Evolutionary conservation across 371 early-diverging fungal genomes (phyloP).

Genomic region (Mucor circinelloides): DNA sequence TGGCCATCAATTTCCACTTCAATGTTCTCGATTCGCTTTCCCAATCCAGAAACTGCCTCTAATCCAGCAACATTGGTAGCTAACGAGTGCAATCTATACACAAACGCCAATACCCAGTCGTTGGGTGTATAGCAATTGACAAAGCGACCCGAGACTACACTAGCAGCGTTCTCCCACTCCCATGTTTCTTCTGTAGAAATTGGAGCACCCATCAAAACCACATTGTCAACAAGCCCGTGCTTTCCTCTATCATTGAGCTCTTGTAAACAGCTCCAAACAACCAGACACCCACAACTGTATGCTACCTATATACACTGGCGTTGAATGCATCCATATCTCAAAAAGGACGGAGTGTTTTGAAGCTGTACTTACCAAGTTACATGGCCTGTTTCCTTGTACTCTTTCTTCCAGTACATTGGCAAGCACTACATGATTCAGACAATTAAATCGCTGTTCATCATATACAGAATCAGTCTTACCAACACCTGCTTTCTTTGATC

Average conservation of each 20-base stretch:
- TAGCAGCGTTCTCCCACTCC: slow-evolving; percentile 49
- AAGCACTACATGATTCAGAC: slow-evolving; percentile 47
- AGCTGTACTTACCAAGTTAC: slow-evolving; percentile 74
- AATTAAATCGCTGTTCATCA: not conserved
- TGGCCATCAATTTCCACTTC: slow-evolving; percentile 83
- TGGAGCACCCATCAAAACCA: slow-evolving; percentile 68
- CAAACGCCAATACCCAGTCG: slow-evolving; percentile 91
- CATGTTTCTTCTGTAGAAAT: slow-evolving; percentile 48
- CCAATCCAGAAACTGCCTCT: slow-evolving; percentile 55
- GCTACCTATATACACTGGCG: slow-evolving; percentile 52
- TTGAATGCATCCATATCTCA: not conserved
- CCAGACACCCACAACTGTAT: slow-evolving; percentile 91
- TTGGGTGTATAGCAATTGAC: slow-evolving; percentile 87
- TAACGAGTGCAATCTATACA: slow-evolving; percentile 68
- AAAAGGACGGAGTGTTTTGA: too few relatives aligned
- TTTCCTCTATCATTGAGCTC: slow-evolving; percentile 72
- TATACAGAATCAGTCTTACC: slow-evolving; percentile 25
- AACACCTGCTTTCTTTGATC: slow-evolving; percentile 88
- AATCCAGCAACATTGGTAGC: slow-evolving; percentile 84
- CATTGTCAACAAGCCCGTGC: slow-evolving; percentile 59
- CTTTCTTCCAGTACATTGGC: slow-evolving; percentile 81
- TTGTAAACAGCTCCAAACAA: slow-evolving; percentile 86
- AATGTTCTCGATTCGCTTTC: slow-evolving; percentile 74
- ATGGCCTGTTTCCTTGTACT: slow-evolving; percentile 91
- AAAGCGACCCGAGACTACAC: slow-evolving; percentile 84